Evolutionary conservation across 1,139 yeast species (phyloP), one percentile per base, ranked within the genome.

Genomic region (Lodderomyces orthopsilosis): DNA sequence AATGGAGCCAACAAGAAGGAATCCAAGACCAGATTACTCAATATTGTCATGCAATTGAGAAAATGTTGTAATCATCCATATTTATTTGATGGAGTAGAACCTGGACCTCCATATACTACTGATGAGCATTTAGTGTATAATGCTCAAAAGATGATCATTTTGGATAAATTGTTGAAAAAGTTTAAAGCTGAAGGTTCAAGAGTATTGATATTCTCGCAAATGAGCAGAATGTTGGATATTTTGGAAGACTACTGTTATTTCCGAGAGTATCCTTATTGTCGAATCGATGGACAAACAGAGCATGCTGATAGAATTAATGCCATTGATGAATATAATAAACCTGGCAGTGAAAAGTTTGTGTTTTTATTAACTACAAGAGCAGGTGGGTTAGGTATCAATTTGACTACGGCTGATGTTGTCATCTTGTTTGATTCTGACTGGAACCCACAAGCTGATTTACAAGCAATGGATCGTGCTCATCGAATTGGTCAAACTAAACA

Each of bases 401-500:
- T 85, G 56, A 85, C 90, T 3, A 69, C 83, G 23, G 93, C 93
- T 1, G 93, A 85, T 61, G 73, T 84, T 43, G 94, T 85, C 34
- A 72, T 85, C 1, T 63, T 85, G 36, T 85, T 74, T 58, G 94
- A 85, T 63, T 82, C 89, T 1, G 94, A 85, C 62, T 85, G 94
- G 94, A 85, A 85, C 53, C 94, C 94, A 2, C 94, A 85, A 58
- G 93, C 93, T 2, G 94, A 85, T 70, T 73, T 85, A 51, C 94
- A 85, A 62, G 93, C 93, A 0, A 85, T 85, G 94, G 94, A 85
- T 58, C 76, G 94, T 67, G 93, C 94, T 1, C 94, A 85, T 62
- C 77, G 94, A 74, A 85, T 85, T 59, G 94, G 94, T 6, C 94
- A 85, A 61, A 85, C 85, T 23, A 85, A 85, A 51, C 94, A 85